These are phyloP conservation scores for Lumnitzera racemosa DNA, from an alignment of 345 rosid genomes.

Conservation along the genomic window DNA sequence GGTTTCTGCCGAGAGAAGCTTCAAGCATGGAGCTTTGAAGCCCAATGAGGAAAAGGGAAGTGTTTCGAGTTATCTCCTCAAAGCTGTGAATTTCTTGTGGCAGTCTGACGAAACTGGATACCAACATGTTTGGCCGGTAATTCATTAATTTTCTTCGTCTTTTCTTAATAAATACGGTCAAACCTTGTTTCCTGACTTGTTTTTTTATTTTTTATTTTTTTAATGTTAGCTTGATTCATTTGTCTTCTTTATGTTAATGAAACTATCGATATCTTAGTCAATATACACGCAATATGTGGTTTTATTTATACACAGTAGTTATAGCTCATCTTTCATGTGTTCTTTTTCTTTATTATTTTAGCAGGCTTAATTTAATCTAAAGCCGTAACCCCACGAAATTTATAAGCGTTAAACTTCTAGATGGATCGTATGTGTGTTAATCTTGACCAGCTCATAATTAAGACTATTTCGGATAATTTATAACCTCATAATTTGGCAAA, in stretches of 20 bases:
- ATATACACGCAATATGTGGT: too few relatives aligned
- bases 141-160: neutral
- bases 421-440: too few relatives aligned
- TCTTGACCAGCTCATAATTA: too few relatives aligned
- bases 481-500: too few relatives aligned
- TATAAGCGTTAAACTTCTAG: too few relatives aligned
- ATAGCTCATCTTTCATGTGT: too few relatives aligned
- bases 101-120: slow-evolving; percentile 22
- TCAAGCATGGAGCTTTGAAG: slow-evolving; percentile 3
- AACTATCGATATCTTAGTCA: too few relatives aligned
- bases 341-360: too few relatives aligned
- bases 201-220: neutral
- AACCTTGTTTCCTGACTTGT: neutral
- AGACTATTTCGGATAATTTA: too few relatives aligned
- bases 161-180: neutral
- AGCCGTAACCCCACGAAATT: too few relatives aligned
- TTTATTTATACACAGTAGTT: too few relatives aligned
- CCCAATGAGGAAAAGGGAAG: neutral
- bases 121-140: slow-evolving; percentile 45
- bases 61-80: slow-evolving; percentile 9
- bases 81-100: slow-evolving; percentile 19
- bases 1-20: slow-evolving; percentile 21
- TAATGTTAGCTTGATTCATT: neutral
- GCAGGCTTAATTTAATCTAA: too few relatives aligned
- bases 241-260: neutral